These are phyloP conservation scores for Trichomonas vaginalis DNA, from an alignment of 208 protist genomes.

Conservation along the genomic window DNA sequence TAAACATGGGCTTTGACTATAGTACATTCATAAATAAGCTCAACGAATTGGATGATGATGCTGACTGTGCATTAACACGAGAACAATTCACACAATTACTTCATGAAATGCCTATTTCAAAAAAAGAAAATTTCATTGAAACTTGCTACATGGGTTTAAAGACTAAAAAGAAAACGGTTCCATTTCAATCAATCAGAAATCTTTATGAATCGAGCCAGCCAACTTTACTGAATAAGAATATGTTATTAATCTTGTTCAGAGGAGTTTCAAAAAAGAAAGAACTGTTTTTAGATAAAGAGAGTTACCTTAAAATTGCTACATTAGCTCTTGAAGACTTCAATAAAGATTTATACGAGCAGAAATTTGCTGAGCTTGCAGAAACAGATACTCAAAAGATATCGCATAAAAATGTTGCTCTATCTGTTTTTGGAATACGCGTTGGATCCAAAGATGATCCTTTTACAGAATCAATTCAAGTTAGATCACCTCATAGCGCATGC, in stretches of 20 bases:
- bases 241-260: not conserved
- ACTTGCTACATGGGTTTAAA: not conserved
- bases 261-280: not conserved
- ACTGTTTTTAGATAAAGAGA: not conserved
- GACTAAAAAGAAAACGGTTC: not conserved
- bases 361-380: not conserved
- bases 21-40: not conserved
- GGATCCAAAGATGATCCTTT: not conserved
- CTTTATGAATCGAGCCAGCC: not conserved
- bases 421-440: not conserved
- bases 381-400: not conserved
- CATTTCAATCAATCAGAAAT: not conserved
- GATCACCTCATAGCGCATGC: not conserved
- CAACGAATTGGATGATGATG: not conserved
- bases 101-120: not conserved
- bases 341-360: not conserved
- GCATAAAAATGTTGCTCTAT: not conserved
- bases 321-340: not conserved
- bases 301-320: not conserved
- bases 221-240: not conserved
- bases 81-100: not conserved
- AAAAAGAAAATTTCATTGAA: not conserved
- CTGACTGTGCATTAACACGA: not conserved
- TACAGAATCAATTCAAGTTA: not conserved
- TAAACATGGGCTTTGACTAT: not conserved